Conservation (phyloP, 768 basidiomycete genomes). For the Amylocystis lapponica region DNA sequence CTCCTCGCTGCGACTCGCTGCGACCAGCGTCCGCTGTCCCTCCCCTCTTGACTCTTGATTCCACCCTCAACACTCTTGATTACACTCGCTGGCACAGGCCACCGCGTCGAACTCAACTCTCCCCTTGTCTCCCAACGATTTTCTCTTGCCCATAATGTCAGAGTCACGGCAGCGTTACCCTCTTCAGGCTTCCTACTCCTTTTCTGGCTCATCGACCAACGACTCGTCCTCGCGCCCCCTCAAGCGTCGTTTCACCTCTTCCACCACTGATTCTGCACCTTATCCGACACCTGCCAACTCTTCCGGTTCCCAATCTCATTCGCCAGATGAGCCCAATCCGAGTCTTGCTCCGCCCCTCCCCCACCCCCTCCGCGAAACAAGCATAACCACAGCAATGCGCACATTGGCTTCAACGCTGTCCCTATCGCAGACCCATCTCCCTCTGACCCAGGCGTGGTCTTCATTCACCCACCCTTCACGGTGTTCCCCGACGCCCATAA, state of each 20-base stretch:
- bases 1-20: conserved; percentile 4
- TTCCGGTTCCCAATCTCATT: no score
- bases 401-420: no score
- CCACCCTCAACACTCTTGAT: conserved; percentile 10
- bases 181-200: conserved; percentile 14
- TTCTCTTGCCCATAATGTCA: conserved; percentile 10
- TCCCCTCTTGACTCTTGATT: no score
- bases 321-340: not conserved
- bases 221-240: conserved; percentile 5
- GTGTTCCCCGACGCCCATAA: conserved; percentile 56
- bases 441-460: conserved; percentile 58
- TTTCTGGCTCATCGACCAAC: conserved; percentile 3
- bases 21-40: no score
- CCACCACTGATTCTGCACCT: conserved; percentile 5
- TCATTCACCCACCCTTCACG: conserved; percentile 72
- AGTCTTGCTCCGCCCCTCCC: not conserved
- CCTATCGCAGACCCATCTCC: conserved; percentile 37
- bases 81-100: conserved; percentile 14
- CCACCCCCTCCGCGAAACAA: not conserved
- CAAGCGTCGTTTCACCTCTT: conserved; percentile 13
- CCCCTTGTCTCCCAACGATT: not conserved
- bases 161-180: conserved; percentile 13
- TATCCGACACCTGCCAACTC: no score
- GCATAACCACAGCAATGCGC: not conserved
- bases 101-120: not conserved